Conservation (phyloP, 306 rosid species). For the Castanea mollissima region DNA sequence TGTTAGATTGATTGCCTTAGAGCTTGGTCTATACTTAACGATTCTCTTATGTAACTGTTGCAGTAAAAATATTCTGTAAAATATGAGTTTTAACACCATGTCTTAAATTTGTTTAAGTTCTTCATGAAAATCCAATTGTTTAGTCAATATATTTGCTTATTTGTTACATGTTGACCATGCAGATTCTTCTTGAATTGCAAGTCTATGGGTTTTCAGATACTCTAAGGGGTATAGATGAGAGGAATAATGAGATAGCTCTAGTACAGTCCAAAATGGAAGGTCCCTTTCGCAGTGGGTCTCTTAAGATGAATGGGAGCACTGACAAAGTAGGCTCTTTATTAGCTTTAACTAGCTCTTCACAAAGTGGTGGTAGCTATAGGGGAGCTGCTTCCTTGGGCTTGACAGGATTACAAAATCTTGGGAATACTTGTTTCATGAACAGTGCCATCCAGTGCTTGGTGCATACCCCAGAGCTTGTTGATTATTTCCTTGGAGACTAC, state of each 20-base stretch:
- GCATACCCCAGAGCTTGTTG: conserved; percentile 76
- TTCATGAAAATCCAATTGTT: not conserved
- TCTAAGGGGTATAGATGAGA: conserved; percentile 28
- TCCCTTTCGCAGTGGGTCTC: conserved; percentile 29
- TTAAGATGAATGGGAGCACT: conserved; percentile 52
- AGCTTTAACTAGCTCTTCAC: conserved; percentile 29
- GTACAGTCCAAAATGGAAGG: conserved; percentile 38
- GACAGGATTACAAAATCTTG: conserved; percentile 86
- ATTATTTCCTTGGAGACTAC: conserved; percentile 78
- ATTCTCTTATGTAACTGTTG: not conserved
- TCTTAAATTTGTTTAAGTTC: conserved; percentile 15
- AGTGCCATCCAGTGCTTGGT: conserved; percentile 87
- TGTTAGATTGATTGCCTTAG: no score
- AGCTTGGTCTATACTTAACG: not conserved
- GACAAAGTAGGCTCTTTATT: conserved; percentile 33
- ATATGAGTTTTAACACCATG: conserved; percentile 9
- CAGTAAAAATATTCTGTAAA: not conserved
- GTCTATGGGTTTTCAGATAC: conserved; percentile 62
- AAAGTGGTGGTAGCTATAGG: conserved; percentile 37
- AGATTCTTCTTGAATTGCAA: conserved; percentile 74
- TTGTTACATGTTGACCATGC: conserved; percentile 30
- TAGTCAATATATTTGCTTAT: conserved; percentile 15
- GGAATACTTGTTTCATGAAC: conserved; percentile 94
- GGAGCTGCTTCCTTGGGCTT: conserved; percentile 61
- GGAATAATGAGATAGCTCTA: conserved; percentile 38